Conservation (phyloP, 257 asterid species). For the Haberlea rhodopensis region DNA sequence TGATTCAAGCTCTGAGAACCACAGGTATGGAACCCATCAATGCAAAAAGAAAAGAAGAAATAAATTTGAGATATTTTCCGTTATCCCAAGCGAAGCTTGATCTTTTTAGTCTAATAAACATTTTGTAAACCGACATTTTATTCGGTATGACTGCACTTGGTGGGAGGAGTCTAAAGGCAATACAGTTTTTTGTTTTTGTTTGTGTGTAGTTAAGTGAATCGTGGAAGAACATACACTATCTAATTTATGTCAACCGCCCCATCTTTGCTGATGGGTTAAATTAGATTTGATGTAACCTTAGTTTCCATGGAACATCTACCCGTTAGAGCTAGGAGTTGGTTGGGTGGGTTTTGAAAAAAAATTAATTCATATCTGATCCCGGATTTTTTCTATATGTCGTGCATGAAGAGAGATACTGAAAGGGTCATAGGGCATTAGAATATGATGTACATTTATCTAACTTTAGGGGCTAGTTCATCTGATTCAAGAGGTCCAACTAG, state of each 20-base stretch:
- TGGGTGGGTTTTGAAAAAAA: not conserved
- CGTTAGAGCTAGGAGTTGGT: not conserved
- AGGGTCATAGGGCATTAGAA: not conserved
- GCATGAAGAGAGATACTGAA: conserved; percentile 10
- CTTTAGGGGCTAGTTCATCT: not conserved
- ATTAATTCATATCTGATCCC: not conserved
- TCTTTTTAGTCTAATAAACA: too few species aligned
- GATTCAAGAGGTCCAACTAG: conserved; percentile 12
- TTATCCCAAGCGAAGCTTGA: too few species aligned
- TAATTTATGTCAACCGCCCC: not conserved
- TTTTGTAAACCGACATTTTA: not conserved
- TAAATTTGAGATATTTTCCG: too few species aligned
- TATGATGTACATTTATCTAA: conserved; percentile 5
- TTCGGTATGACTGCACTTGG: too few species aligned
- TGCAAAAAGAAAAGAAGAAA: too few species aligned
- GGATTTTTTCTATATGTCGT: too few species aligned
- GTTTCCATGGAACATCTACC: not conserved
- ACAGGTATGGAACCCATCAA: not conserved
- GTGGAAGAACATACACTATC: not conserved
- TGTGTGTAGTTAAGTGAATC: not conserved
- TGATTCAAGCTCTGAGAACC: not conserved
- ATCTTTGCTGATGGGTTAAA: not conserved
- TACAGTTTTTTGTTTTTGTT: too few species aligned
- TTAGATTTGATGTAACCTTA: too few species aligned
- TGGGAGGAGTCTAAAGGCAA: not conserved